These are phyloP conservation scores for Glomus cerebriforme DNA, from an alignment of 192 early-diverging fungal species.

Conservation along the genomic window DNA sequence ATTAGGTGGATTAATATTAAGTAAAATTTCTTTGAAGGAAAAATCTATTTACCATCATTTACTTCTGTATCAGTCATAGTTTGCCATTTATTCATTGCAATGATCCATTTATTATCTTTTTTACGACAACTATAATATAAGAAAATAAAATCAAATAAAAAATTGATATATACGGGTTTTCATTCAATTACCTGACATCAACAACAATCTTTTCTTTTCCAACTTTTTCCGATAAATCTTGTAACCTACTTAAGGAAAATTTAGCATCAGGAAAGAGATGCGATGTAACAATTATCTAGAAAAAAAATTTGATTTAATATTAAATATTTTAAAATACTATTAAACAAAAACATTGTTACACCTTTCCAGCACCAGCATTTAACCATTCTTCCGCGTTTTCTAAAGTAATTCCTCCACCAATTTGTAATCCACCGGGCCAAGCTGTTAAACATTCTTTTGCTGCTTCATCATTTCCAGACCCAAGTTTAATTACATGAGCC, in stretches of 20 bases:
- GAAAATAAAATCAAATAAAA: background rate
- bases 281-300: constrained; percentile 90
- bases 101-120: constrained; percentile 74
- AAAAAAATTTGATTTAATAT: background rate
- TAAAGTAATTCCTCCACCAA: constrained; percentile 91
- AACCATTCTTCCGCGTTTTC: constrained; percentile 92
- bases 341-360: constrained; percentile 32
- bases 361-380: constrained; percentile 81
- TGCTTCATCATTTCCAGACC: constrained; percentile 82
- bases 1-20: background rate
- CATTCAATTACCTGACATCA: constrained; percentile 66
- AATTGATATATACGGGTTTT: background rate
- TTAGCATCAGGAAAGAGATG: constrained; percentile 85
- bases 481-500: constrained; percentile 96
- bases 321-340: background rate
- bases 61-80: constrained; percentile 88
- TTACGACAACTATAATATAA: constrained; percentile 70
- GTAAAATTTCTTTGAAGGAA: background rate
- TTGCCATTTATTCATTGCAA: constrained; percentile 99
- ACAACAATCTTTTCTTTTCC: constrained; percentile 77
- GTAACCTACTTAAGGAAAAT: constrained; percentile 70
- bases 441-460: constrained; percentile 77
- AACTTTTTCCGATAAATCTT: constrained; percentile 50
- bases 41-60: constrained; percentile 55
- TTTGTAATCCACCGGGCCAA: constrained; percentile 88